These are phyloP conservation scores for Bryoerythrophyllum caledonicum DNA, from an alignment of 225 moss, liverwort and hornwort species.

Conservation along the genomic window DNA sequence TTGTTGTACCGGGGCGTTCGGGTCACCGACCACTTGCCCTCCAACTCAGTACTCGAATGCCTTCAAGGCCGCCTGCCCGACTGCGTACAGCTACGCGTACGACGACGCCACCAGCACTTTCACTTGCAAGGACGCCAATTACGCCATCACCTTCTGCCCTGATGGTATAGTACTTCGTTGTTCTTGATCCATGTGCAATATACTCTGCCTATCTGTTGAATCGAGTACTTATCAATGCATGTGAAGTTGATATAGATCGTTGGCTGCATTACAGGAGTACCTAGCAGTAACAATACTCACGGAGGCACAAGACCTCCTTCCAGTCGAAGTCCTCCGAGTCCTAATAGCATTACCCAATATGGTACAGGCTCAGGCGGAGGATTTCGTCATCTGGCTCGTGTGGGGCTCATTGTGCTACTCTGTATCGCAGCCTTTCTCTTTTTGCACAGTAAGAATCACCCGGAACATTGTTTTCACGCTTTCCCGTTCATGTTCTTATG, in stretches of 20 bases:
- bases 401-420: constrained; percentile 21
- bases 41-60: constrained; percentile 62
- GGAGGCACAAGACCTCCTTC: constrained; percentile 25
- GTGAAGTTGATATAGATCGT: constrained; percentile 2
- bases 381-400: not conserved
- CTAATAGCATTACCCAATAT: constrained; percentile 32
- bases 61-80: constrained; percentile 83
- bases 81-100: constrained; percentile 88
- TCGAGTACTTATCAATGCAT: not conserved
- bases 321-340: constrained; percentile 19
- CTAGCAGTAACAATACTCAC: constrained; percentile 10
- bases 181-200: not conserved
- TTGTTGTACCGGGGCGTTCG: constrained; percentile 74
- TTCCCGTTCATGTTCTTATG: not conserved
- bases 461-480: not conserved
- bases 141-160: constrained; percentile 78
- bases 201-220: not conserved
- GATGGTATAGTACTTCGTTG: constrained; percentile 4
- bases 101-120: constrained; percentile 81
- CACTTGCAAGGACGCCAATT: constrained; percentile 64
- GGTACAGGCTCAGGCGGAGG: constrained; percentile 22
- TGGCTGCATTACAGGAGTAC: constrained; percentile 5
- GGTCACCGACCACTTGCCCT: constrained; percentile 52
- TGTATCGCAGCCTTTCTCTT: constrained; percentile 17
- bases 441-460: constrained; percentile 18